Conservation (phyloP, 805 yeast species). For the Teunomyces tritomae region DNA sequence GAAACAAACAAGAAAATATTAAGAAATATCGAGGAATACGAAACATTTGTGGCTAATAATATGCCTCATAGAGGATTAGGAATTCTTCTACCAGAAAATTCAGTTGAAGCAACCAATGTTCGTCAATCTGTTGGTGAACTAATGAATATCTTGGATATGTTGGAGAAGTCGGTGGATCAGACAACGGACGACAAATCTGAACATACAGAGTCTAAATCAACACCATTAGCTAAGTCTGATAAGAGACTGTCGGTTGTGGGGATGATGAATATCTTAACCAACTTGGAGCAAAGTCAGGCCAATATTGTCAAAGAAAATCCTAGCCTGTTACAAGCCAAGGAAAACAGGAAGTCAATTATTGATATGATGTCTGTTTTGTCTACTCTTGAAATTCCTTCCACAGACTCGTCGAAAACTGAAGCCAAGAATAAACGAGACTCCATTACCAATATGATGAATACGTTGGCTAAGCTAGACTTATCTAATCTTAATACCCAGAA, state of each 20-base stretch:
- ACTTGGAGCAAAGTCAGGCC: slow-evolving; percentile 12
- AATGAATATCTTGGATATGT: slow-evolving; percentile 23
- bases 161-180: neutral
- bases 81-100: neutral
- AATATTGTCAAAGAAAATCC: slow-evolving; percentile 9
- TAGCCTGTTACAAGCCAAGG: slow-evolving; percentile 9
- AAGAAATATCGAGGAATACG: slow-evolving; percentile 14
- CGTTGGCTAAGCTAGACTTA: slow-evolving; percentile 14
- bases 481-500: neutral
- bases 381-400: slow-evolving; percentile 10
- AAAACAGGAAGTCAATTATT: slow-evolving; percentile 26
- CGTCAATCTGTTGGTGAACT: slow-evolving; percentile 26
- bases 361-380: slow-evolving; percentile 33
- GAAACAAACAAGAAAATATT: slow-evolving; percentile 13
- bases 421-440: slow-evolving; percentile 16
- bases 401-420: neutral
- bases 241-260: slow-evolving; percentile 13
- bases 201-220: neutral
- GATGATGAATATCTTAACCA: slow-evolving; percentile 14
- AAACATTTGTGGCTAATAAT: slow-evolving; percentile 8
- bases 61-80: neutral
- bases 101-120: slow-evolving; percentile 2
- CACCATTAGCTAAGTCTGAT: neutral
- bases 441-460: slow-evolving; percentile 24
- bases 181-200: neutral